A percentile compares a stretch with the other conserved stretches of the same genome.
Conservation (phyloP, 208 protist genomes). For the Leishmania arabica region DNA sequence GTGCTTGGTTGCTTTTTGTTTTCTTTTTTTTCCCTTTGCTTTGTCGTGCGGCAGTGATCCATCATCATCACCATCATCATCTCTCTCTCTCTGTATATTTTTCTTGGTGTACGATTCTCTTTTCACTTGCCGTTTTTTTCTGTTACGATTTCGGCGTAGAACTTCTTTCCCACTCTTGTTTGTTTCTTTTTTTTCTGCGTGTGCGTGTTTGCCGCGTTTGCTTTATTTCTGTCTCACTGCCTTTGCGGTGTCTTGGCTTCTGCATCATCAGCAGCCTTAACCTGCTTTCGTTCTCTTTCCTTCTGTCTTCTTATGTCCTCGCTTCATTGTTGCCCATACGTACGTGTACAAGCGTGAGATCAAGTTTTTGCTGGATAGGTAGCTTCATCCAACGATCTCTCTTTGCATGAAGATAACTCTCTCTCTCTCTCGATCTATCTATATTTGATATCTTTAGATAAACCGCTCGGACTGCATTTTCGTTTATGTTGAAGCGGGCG, state of each 20-base stretch:
- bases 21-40: no score
- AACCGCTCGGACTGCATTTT: no score
- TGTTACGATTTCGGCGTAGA: not conserved
- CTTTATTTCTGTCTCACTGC: not conserved
- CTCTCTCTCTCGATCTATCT: not conserved
- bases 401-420: not conserved
- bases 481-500: no score
- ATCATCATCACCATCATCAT: no score
- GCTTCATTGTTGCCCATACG: not conserved
- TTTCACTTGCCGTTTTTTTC: no score
- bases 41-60: no score
- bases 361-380: not conserved
- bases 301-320: not conserved
- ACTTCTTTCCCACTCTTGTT: not conserved
- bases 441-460: no score
- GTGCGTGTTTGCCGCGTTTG: not conserved
- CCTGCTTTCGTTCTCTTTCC: not conserved
- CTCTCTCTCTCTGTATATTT: no score
- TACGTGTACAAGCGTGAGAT: not conserved
- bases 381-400: not conserved
- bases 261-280: not conserved
- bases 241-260: not conserved
- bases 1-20: no score
- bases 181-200: constrained; percentile 7
- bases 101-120: no score